Base-by-base conservation (phyloP, 345 rosid genomes). In the Nasturtium officinale region DNA sequence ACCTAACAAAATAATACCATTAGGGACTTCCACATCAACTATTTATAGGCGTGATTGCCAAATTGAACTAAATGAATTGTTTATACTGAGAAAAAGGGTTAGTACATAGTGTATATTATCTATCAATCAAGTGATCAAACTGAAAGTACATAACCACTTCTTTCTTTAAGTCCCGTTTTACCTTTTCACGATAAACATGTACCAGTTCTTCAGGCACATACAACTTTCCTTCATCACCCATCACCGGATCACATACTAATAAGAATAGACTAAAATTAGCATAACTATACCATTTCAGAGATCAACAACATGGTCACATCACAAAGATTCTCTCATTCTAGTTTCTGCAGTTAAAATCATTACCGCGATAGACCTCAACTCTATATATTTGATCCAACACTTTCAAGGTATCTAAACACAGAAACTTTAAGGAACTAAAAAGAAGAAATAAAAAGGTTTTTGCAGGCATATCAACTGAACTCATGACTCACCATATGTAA, bases 201-300 rank as follows among this genome's bases (percentile, higher is more conserved):
- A 90, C 86, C 76, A 91, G 76, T 76, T 91, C 99, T 64, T 79
- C 78, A 13, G 97, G 98, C 26, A 95, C 93, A 86, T 95, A 95
- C 58, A 95, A 94, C 88, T 90, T 95, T 74, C 99, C 99, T 78
- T 88, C 98, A 79, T 95, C 99, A 57, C 99, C 99, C 93, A 95
- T 74, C 68, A 95, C 99, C 17, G 99, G 99, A 85, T 95, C 99
- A 82, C 99, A 95, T 79, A 95, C 99, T 95, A 79, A 77, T 54
- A 76, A 70, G 61, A 67, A 63, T 61, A 25, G 11, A 28, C 71
- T 60, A 15, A 38, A 28, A 58, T 72, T 63, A 83, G 48, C 45
- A 26, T 37, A 70, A 28, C 3, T 7, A 0, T 9, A 35, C 37
- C 17, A 42, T 52, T 40, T 50, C 4, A 18, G 28, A 60, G n/a